These are phyloP conservation scores for Solanum peruvianum DNA, from an alignment of 257 asterid species.

Conservation along the genomic window DNA sequence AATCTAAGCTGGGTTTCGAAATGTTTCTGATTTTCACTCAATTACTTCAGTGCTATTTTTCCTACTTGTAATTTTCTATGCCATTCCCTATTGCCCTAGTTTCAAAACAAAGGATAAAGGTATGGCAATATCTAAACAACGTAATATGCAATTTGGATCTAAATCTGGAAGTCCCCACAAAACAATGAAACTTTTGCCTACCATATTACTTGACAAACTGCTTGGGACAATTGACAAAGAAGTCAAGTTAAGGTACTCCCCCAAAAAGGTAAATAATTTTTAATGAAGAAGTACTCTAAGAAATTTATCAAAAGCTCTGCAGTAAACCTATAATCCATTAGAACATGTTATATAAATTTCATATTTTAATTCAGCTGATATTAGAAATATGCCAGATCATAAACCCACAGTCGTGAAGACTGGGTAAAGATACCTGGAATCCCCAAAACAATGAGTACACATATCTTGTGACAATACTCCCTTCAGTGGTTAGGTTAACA, in stretches of 20 bases:
- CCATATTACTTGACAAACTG: background rate
- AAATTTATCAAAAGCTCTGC: background rate
- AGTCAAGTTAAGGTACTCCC: background rate
- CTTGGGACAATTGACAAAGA: background rate
- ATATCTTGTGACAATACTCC: slow-evolving; percentile 38
- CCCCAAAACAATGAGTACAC: slow-evolving; percentile 91
- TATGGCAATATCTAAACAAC: background rate
- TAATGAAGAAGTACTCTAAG: background rate
- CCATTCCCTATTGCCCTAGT: background rate
- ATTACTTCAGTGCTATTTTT: background rate
- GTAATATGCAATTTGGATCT: background rate
- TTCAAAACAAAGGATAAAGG: background rate
- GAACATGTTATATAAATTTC: background rate
- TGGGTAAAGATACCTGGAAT: slow-evolving; percentile 61
- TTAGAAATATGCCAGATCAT: background rate
- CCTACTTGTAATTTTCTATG: background rate
- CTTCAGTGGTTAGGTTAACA: slow-evolving; percentile 47
- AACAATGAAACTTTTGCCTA: background rate
- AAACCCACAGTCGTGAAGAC: background rate
- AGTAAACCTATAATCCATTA: background rate
- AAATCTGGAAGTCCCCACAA: background rate
- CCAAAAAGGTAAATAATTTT: background rate
- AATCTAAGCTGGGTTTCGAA: background rate
- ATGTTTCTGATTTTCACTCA: background rate
- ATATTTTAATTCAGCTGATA: background rate